Conservation (phyloP, 768 basidiomycete species). For the Phaeotremella skinneri region DNA sequence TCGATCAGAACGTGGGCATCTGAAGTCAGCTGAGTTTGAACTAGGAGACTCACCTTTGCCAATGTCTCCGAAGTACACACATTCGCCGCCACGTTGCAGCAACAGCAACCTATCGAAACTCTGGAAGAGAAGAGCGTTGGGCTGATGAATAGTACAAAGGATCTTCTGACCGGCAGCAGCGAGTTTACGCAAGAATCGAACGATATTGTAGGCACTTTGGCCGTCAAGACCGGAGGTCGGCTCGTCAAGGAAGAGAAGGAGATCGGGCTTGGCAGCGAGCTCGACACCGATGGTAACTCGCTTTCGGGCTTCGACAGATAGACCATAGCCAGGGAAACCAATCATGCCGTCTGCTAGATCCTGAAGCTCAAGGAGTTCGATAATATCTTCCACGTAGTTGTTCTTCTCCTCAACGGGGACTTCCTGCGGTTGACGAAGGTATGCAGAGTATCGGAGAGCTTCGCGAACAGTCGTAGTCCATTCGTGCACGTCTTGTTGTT, state of each 20-base stretch:
- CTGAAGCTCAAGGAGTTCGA: constrained; percentile 80
- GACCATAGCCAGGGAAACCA: constrained; percentile 58
- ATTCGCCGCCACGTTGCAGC: constrained; percentile 72
- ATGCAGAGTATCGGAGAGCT: constrained; percentile 75
- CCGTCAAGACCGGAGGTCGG: constrained; percentile 73
- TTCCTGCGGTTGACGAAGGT: constrained; percentile 67
- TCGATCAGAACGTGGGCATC: constrained; percentile 63
- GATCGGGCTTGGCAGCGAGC: constrained; percentile 77
- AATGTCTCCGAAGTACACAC: constrained; percentile 68
- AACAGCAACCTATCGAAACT: constrained; percentile 76
- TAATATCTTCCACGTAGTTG: constrained; percentile 66
- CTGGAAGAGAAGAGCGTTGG: constrained; percentile 79
- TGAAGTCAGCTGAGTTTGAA: not conserved
- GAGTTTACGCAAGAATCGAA: constrained; percentile 66
- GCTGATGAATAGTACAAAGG: constrained; percentile 87
- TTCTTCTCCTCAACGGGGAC: constrained; percentile 70
- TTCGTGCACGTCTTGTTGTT: constrained; percentile 67
- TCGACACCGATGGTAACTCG: constrained; percentile 84
- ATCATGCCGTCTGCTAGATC: constrained; percentile 80
- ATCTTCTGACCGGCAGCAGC: constrained; percentile 82
- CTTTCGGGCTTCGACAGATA: constrained; percentile 60
- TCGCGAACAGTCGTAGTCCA: constrained; percentile 74
- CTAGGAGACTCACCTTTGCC: constrained; percentile 15
- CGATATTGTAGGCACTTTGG: constrained; percentile 53
- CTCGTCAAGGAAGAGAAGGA: constrained; percentile 82